These are phyloP conservation scores for Peterozyma toletana DNA, from an alignment of 805 yeast species.

Conservation along the genomic window DNA sequence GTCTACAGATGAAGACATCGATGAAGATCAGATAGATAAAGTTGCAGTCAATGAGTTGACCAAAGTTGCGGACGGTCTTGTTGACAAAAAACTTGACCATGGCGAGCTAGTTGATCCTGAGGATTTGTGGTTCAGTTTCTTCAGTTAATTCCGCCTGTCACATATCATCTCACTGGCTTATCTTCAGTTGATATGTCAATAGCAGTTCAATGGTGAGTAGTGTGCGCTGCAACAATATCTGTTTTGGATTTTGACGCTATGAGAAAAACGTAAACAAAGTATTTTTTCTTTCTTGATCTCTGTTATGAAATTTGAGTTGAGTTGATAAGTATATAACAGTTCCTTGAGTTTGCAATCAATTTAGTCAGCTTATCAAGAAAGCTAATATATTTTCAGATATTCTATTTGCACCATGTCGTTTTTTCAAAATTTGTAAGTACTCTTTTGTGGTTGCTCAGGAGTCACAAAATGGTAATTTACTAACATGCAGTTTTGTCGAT, in stretches of 20 bases:
- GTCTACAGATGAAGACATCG: slow-evolving; percentile 7
- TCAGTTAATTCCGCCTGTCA: slow-evolving; percentile 18
- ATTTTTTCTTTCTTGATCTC: too few species aligned
- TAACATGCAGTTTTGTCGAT: background rate
- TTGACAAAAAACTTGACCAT: slow-evolving; percentile 36
- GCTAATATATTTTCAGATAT: too few species aligned
- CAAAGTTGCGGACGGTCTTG: slow-evolving; percentile 40
- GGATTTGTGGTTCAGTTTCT: slow-evolving; percentile 61
- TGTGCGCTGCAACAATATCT: too few species aligned
- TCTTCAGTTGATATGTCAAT: too few species aligned
- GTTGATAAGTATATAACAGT: too few species aligned
- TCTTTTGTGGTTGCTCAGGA: background rate
- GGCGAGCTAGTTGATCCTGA: slow-evolving; percentile 54
- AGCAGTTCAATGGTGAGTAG: too few species aligned
- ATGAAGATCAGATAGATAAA: slow-evolving; percentile 25
- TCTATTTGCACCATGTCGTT: slow-evolving; percentile 8
- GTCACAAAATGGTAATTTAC: background rate
- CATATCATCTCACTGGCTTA: too few species aligned
- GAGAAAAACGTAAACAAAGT: too few species aligned
- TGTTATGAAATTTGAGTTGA: too few species aligned
- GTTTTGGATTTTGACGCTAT: too few species aligned
- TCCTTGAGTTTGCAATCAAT: too few species aligned
- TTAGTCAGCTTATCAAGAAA: too few species aligned
- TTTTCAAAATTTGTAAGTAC: slow-evolving; percentile 11
- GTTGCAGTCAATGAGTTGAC: slow-evolving; percentile 52